Conservation (phyloP, 1,284 basidiomycete genomes). For the Meripilus lineatus region DNA sequence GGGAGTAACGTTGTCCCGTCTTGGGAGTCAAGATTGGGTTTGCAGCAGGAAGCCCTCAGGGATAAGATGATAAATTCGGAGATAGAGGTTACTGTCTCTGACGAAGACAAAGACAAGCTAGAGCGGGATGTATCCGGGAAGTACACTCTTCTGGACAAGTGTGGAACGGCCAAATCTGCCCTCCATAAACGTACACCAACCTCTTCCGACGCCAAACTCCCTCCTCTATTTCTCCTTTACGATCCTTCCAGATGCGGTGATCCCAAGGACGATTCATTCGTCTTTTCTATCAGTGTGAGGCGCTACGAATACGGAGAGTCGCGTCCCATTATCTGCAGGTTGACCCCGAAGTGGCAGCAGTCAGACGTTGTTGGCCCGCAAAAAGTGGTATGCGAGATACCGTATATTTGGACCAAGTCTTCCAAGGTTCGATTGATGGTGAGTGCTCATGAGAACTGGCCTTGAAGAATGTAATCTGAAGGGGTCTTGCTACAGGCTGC, state of each 20-base stretch:
- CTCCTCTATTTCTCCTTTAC: slow-evolving; percentile 77
- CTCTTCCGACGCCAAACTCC: slow-evolving; percentile 39
- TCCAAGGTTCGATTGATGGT: slow-evolving; percentile 49
- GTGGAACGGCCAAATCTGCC: slow-evolving; percentile 86
- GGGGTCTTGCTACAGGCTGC: slow-evolving; percentile 55
- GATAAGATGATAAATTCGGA: slow-evolving; percentile 67
- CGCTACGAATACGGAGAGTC: slow-evolving; percentile 79
- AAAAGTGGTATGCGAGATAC: slow-evolving; percentile 52
- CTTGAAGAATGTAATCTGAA: no score
- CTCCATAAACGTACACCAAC: slow-evolving; percentile 64
- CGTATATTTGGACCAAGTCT: slow-evolving; percentile 59
- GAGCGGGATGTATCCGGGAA: slow-evolving; percentile 81
- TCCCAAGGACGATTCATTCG: slow-evolving; percentile 68
- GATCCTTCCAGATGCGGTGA: slow-evolving; percentile 82
- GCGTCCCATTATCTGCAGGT: slow-evolving; percentile 67
- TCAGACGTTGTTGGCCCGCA: slow-evolving; percentile 44
- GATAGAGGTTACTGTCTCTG: slow-evolving; percentile 57
- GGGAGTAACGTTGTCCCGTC: slow-evolving; percentile 74
- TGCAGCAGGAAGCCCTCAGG: slow-evolving; percentile 60
- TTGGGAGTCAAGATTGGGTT: slow-evolving; percentile 84
- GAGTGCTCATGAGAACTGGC: slow-evolving; percentile 18
- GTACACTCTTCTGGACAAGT: slow-evolving; percentile 79
- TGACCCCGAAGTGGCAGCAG: slow-evolving; percentile 77
- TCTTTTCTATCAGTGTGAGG: slow-evolving; percentile 76
- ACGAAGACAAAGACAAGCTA: slow-evolving; percentile 35